These are phyloP conservation scores for Omphalea diandra DNA, from an alignment of 441 rosid species.

Conservation along the genomic window DNA sequence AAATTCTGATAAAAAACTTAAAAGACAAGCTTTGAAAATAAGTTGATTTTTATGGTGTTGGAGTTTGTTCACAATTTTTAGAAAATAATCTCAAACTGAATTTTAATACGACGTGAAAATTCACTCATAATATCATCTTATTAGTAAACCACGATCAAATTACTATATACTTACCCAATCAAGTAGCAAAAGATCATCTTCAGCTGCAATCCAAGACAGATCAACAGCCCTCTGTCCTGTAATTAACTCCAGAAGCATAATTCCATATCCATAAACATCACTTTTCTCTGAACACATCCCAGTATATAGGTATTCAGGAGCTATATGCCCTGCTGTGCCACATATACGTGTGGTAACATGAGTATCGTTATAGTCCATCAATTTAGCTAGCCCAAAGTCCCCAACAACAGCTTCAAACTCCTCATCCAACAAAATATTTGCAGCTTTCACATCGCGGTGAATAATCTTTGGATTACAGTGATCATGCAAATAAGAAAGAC, in stretches of 20 bases:
- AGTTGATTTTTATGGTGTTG: too few relatives aligned
- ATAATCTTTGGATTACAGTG: slow-evolving; percentile 77
- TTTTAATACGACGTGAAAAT: too few relatives aligned
- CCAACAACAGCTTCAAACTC: slow-evolving; percentile 83
- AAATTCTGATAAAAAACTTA: too few relatives aligned
- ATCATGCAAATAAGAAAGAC: slow-evolving; percentile 70
- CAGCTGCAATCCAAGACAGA: slow-evolving; percentile 12
- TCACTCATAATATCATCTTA: too few relatives aligned
- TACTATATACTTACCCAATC: slow-evolving; percentile 13
- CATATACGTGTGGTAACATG: slow-evolving; percentile 72
- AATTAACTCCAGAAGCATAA: slow-evolving; percentile 20
- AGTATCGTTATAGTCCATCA: slow-evolving; percentile 70
- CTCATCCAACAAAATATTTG: slow-evolving; percentile 69
- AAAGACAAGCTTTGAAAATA: too few relatives aligned
- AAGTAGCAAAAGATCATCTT: slow-evolving; percentile 6
- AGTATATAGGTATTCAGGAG: slow-evolving; percentile 17
- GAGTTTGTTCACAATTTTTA: too few relatives aligned
- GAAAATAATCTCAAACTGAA: too few relatives aligned
- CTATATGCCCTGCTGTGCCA: slow-evolving; percentile 33
- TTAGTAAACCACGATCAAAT: too few relatives aligned
- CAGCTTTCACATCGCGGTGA: slow-evolving; percentile 81
- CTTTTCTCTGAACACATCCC: slow-evolving; percentile 19
- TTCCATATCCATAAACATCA: slow-evolving; percentile 14
- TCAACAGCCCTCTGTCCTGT: slow-evolving; percentile 14
- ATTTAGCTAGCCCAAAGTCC: slow-evolving; percentile 73